Percentiles rank a stretch among this genome's conserved stretches.
These are phyloP conservation scores for Phytopythium oedochilum DNA, from an alignment of 352 stramenopile genomes.

Conservation along the genomic window DNA sequence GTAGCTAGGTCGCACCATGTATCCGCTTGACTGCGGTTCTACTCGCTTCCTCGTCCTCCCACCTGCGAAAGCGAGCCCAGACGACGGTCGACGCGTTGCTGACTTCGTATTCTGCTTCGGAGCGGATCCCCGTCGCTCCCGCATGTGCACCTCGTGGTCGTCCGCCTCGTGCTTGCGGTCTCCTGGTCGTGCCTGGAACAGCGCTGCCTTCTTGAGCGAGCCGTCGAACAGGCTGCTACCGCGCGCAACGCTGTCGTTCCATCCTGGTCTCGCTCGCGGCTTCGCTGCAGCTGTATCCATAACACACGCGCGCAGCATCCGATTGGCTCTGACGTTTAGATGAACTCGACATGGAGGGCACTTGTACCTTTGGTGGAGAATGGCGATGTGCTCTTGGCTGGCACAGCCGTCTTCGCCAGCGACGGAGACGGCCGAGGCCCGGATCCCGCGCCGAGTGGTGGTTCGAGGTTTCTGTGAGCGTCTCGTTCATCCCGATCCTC, in stretches of 20 bases:
- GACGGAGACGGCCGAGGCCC: background rate
- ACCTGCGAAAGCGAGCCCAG: no score
- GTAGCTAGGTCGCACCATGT: slow-evolving; percentile 7
- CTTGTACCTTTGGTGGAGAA: background rate
- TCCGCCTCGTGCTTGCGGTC: slow-evolving; percentile 29
- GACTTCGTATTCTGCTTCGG: background rate
- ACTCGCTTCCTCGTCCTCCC: background rate
- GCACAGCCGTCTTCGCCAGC: background rate
- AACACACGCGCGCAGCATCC: no score
- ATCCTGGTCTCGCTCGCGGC: slow-evolving; percentile 24
- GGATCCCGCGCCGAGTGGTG: background rate
- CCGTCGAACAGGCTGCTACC: slow-evolving; percentile 34
- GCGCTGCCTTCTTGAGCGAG: slow-evolving; percentile 40
- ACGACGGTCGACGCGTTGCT: background rate
- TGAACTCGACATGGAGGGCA: no score
- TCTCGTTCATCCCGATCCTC: background rate
- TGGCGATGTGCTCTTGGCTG: background rate
- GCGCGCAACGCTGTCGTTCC: slow-evolving; percentile 36
- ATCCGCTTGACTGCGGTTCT: slow-evolving; percentile 18
- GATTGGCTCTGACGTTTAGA: no score
- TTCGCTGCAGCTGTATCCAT: background rate
- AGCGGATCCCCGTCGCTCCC: background rate
- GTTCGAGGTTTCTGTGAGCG: background rate
- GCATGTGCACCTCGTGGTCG: slow-evolving; percentile 8
- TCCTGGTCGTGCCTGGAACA: slow-evolving; percentile 43